Evolutionary conservation across 2,329 filamentous ascomycete species (phyloP), one percentile per base, ranked within the genome.

Genomic region (Pseudogymnoascus sp.): DNA sequence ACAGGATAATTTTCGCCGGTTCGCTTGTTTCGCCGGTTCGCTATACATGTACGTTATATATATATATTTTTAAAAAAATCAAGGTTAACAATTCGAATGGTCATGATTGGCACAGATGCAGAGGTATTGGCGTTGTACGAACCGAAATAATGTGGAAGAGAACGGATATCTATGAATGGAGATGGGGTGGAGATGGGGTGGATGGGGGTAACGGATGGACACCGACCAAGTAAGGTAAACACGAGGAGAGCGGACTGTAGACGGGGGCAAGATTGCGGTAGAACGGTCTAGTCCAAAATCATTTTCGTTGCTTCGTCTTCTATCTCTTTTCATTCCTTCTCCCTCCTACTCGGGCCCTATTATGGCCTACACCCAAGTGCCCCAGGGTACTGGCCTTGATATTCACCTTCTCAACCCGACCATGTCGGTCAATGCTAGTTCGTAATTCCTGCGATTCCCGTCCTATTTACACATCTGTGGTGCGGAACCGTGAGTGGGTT

Each of bases 251-350:
- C 8, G 15, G 19, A 15, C 13, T 15, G 23, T 28, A n/a, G 6
- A 52, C n/a, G n/a, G n/a, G 9, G 26, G 12, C n/a, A 2, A 19
- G 15, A 12, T 6, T 23, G 10, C 3, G 15, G 26, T 52, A 15
- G 45, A 9, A 28, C 18, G 41, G 9, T 52, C 45, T 52, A 30
- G 15, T 52, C 45, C 45, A 52, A 52, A 52, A 52, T 52, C 41
- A 52, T 18, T 52, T 52, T 52, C 45, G 15, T 52, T 52, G 45
- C 45, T 33, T 52, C 45, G 15, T 52, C n/a, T 28, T 52, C 23
- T 52, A 52, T 52, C 2, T 52, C 26, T 12, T 4, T 10, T 8
- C 41, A 3, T 48, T 3, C 2, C 1, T 48, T 15, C 10, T 4
- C 7, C 23, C 9, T 52, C 26, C 45, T 52, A 48, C 23, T 48